Percentiles rank a stretch among this genome's conserved stretches.
Evolutionary conservation across 1,284 basidiomycete species (phyloP).

Genomic region (Marasmius sp.): DNA sequence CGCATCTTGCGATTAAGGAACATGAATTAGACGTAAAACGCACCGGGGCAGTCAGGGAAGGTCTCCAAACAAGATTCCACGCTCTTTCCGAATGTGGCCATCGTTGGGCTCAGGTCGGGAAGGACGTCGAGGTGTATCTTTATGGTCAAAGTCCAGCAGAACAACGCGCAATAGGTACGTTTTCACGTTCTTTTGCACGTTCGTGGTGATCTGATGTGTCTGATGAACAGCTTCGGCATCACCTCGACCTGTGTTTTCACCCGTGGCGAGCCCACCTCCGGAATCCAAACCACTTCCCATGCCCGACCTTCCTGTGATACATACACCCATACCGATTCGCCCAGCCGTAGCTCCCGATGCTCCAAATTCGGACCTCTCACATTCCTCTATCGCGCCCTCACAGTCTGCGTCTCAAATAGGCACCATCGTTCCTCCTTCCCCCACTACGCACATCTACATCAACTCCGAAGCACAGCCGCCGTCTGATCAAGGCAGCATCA

Average conservation of each 20-base stretch:
- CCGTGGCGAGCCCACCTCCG: not conserved
- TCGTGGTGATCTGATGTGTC: too few species aligned
- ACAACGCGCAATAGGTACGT: not conserved
- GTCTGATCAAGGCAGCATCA: not conserved
- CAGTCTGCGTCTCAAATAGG: constrained; percentile 64
- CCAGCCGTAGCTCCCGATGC: not conserved
- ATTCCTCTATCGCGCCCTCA: constrained; percentile 57
- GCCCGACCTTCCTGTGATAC: constrained; percentile 3
- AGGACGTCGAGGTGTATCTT: constrained; percentile 43
- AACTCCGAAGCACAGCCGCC: constrained; percentile 2
- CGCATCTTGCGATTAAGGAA: constrained; percentile 67
- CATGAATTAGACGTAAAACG: constrained; percentile 55
- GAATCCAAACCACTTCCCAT: not conserved
- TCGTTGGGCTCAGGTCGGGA: constrained; percentile 66
- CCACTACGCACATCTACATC: constrained; percentile 12
- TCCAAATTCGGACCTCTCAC: constrained; percentile 36
- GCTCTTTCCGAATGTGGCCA: constrained; percentile 68
- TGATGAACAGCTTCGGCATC: not conserved
- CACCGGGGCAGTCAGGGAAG: constrained; percentile 52
- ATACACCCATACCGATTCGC: constrained; percentile 10
- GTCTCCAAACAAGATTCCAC: constrained; percentile 57
- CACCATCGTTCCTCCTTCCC: constrained; percentile 9
- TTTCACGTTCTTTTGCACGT: not conserved
- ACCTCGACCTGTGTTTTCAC: not conserved
- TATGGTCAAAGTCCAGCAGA: constrained; percentile 3